phyloP scores from a whole-genome alignment of 352 stramenopile species.

The Phytophthora multivora region DNA sequence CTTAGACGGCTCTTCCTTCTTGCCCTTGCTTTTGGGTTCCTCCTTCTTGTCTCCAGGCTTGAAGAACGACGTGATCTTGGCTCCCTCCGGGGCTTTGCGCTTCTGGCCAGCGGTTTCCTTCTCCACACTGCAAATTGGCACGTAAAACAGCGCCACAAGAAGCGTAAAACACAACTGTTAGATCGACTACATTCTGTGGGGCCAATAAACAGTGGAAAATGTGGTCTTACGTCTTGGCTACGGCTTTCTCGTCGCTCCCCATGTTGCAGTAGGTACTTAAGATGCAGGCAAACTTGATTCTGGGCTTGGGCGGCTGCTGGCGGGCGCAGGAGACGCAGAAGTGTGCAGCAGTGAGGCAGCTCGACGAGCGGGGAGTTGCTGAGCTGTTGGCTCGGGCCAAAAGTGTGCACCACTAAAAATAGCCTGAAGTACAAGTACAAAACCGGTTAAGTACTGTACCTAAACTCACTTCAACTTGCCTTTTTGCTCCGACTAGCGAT shows the following conservation, averaged over 20 bases:
- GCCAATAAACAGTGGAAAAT: background rate
- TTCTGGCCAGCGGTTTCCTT: constrained; percentile 43
- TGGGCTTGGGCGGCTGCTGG: constrained; percentile 8
- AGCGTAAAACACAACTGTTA: background rate
- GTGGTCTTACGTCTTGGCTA: constrained; percentile 43
- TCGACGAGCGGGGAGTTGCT: background rate
- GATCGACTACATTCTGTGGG: background rate
- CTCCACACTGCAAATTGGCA: constrained; percentile 31
- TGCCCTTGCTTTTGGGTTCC: constrained; percentile 43
- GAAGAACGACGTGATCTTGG: constrained; percentile 40
- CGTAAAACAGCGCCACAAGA: constrained; percentile 9
- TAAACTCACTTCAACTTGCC: constrained; percentile 20
- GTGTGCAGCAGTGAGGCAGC: constrained; percentile 6
- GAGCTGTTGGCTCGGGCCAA: constrained; percentile 23
- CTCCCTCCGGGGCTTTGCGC: constrained; percentile 44
- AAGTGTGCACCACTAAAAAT: constrained; percentile 33
- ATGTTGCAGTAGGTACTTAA: constrained; percentile 27
- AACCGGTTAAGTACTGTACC: constrained; percentile 11
- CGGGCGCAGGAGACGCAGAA: constrained; percentile 23
- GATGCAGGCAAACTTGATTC: background rate
- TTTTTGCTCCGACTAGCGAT: constrained; percentile 14
- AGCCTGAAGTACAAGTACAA: background rate
- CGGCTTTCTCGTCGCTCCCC: constrained; percentile 41
- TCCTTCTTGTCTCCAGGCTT: constrained; percentile 28
- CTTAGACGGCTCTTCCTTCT: constrained; percentile 31